Percentiles rank a stretch among this genome's conserved stretches.
Conservation (phyloP, 805 yeast species). For the Wickerhamomyces chaumierensis region DNA sequence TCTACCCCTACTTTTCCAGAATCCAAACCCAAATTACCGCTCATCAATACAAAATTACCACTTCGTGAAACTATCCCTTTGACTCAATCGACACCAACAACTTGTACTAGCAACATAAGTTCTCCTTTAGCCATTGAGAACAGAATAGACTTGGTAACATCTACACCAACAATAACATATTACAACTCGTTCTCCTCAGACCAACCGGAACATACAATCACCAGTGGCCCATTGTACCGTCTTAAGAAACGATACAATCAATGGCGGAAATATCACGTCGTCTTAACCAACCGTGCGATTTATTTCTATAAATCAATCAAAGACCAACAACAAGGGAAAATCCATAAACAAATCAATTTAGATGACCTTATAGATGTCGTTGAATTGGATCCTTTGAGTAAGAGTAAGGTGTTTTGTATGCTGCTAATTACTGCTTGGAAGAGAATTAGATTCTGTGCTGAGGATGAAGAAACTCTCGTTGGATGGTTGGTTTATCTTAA, state of each 20-base stretch:
- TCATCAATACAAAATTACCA: no score
- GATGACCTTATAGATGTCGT: conserved; percentile 33
- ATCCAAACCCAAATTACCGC: no score
- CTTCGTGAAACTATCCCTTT: no score
- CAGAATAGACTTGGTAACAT: neutral
- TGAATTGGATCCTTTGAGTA: conserved; percentile 36
- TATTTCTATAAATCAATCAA: conserved; percentile 27
- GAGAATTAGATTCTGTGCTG: conserved; percentile 32
- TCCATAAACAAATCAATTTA: conserved; percentile 23
- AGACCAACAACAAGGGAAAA: conserved; percentile 9
- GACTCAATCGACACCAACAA: no score
- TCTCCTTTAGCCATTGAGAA: no score
- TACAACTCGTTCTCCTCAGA: conserved; percentile 14
- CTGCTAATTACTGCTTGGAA: conserved; percentile 35
- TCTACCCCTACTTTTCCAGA: no score
- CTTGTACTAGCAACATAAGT: no score
- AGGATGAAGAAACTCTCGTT: conserved; percentile 32
- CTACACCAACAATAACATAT: conserved; percentile 2
- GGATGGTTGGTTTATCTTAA: conserved; percentile 39
- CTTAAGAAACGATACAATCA: conserved; percentile 33
- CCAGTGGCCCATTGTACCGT: conserved; percentile 29
- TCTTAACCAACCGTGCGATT: conserved; percentile 29
- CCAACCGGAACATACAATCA: conserved; percentile 25
- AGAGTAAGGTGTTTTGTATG: conserved; percentile 32
- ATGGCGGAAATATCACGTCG: conserved; percentile 34